Conservation (phyloP, 805 yeast species). For the Barnettozyma sp. region DNA sequence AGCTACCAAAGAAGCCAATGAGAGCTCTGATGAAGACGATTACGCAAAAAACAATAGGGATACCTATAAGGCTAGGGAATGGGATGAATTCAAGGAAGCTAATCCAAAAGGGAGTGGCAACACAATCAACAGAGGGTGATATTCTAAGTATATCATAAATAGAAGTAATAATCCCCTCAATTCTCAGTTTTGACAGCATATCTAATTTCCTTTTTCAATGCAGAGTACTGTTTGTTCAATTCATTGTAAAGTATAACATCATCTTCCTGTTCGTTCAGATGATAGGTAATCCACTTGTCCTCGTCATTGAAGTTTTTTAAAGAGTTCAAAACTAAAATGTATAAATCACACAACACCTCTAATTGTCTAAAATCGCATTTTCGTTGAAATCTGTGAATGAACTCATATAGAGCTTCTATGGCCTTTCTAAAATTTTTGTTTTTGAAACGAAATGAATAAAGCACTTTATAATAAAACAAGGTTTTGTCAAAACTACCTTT, state of each 20-base stretch:
- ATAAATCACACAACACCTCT: constrained; percentile 29
- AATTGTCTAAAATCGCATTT: constrained; percentile 7
- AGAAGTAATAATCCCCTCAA: no score
- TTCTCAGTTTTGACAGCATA: no score
- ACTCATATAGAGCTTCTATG: constrained; percentile 36
- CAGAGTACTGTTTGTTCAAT: constrained; percentile 3
- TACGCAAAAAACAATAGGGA: constrained; percentile 50
- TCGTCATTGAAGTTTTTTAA: constrained; percentile 30
- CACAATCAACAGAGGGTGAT: constrained; percentile 58
- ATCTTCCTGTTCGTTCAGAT: constrained; percentile 16
- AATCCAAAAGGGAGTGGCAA: constrained; percentile 89
- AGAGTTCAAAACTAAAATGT: constrained; percentile 34
- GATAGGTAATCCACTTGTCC: constrained; percentile 36
- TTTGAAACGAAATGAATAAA: constrained; percentile 44
- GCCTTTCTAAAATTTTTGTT: constrained; percentile 47
- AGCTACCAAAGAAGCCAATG: constrained; percentile 27
- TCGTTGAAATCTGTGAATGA: constrained; percentile 25
- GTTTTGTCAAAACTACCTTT: constrained; percentile 26
- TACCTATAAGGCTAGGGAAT: constrained; percentile 70
- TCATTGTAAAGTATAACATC: constrained; percentile 17
- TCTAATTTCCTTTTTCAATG: constrained; percentile 4
- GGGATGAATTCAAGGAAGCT: constrained; percentile 92
- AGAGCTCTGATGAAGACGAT: constrained; percentile 48
- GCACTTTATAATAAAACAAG: constrained; percentile 41
- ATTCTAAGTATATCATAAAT: no score